Base-by-base conservation (phyloP, 2,329 filamentous ascomycete species). In the Ambrosiella cleistominuta region DNA sequence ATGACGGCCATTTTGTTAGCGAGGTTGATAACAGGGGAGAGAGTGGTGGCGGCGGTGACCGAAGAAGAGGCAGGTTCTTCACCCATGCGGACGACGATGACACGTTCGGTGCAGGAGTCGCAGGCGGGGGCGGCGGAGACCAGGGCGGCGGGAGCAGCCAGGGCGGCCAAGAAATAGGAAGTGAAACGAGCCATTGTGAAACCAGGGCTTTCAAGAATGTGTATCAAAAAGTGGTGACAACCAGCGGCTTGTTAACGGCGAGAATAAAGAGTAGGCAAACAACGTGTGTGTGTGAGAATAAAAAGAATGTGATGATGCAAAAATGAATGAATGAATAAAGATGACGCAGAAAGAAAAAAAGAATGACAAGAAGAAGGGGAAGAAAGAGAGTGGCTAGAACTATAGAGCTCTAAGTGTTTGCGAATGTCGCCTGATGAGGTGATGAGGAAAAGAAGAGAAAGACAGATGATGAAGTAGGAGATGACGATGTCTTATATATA, bases 311-410 rank as follows among this genome's bases (percentile, higher is more conserved):
- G 27, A 35, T 37, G 39, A 56, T 49, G 37, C 40, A 44, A 42
- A 37, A 54, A 51, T 39, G 57, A 59, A 50, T 39, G 57, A 59
- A 50, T 12, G 35, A 19, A 44, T 36, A 37, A 47, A 47, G 35
- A 42, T 27, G 17, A 36, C 38, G 35, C n/a, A 8, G 8, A 40
- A 39, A 27, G 3, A 55, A 56, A 54, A 38, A 47, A 49, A 47
- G 44, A 47, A 49, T 56, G 54, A 56, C 17, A 39, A 51, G 44
- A 39, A 51, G 44, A 55, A 15, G 19, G 36, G 27, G 19, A 40
- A n/a, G 9, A 27, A 42, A 57, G 45, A 50, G 45, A 57, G 17
- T 50, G 55, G n/a, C 44, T 50, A 56, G 59, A 58, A 58, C 56
- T 56, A 44, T 57, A 56, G 40, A 61, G 59, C 49, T 53, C 19